A percentile compares a stretch with the other conserved stretches of the same genome.
These are phyloP conservation scores for Coemansia sp. DNA, from an alignment of 192 early-diverging fungal genomes.

Conservation along the genomic window DNA sequence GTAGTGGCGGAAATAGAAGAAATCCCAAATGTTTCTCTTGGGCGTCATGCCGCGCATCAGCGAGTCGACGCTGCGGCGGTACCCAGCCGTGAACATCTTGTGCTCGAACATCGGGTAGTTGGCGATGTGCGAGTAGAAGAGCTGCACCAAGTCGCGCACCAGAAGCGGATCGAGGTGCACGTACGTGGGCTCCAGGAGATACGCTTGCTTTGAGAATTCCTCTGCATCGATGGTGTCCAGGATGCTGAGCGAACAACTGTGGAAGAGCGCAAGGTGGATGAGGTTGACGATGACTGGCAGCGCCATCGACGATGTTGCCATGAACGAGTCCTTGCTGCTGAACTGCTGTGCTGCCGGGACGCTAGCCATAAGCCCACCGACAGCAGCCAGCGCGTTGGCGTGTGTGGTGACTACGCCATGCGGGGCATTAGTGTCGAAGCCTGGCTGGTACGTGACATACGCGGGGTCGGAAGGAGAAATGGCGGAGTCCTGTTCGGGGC, in stretches of 20 bases:
- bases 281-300: constrained; percentile 34
- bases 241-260: constrained; percentile 37
- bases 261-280: constrained; percentile 32
- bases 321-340: constrained; percentile 30
- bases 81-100: constrained; percentile 37
- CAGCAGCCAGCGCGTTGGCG: constrained; percentile 41
- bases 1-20: constrained; percentile 57
- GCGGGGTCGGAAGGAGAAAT: constrained; percentile 31
- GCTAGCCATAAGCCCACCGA: constrained; percentile 24
- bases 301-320: constrained; percentile 39
- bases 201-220: constrained; percentile 34
- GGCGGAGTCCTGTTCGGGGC: constrained; percentile 18
- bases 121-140: constrained; percentile 42
- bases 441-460: constrained; percentile 34
- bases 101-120: constrained; percentile 48
- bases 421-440: neutral
- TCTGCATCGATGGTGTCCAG: constrained; percentile 47
- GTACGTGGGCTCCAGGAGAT: constrained; percentile 38
- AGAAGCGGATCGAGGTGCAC: constrained; percentile 35
- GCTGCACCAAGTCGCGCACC: constrained; percentile 40
- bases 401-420: constrained; percentile 44
- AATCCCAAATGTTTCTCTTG: constrained; percentile 42
- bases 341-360: constrained; percentile 33
- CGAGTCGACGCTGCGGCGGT: constrained; percentile 32
- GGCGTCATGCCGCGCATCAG: constrained; percentile 44